A percentile compares a stretch with the other conserved stretches of the same genome.
Conservation (phyloP, 129 eudicot species). For the Smallanthus sonchifolius region DNA sequence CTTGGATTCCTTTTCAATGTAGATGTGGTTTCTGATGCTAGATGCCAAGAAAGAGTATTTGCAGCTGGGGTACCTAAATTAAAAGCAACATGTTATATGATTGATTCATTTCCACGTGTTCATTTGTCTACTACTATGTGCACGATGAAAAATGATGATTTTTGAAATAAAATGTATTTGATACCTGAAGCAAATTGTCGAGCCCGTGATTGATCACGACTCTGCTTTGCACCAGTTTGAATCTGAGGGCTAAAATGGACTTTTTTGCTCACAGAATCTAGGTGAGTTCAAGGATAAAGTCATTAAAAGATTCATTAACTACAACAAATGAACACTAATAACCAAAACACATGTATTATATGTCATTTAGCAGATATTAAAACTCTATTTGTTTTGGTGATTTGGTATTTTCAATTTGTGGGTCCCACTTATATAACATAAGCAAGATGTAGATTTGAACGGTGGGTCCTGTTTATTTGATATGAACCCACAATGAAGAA, state of each 20-base stretch:
- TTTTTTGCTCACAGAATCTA: slow-evolving; percentile 84
- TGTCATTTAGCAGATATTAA: too few species aligned
- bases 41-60: slow-evolving; percentile 92
- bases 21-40: slow-evolving; percentile 79
- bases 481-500: too few species aligned
- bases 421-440: too few species aligned
- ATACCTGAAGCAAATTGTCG: slow-evolving; percentile 71
- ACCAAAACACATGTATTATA: too few species aligned
- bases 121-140: not conserved
- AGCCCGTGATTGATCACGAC: slow-evolving; percentile 47
- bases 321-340: too few species aligned
- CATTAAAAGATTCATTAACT: not conserved
- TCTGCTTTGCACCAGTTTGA: slow-evolving; percentile 54
- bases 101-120: not conserved
- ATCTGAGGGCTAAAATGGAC: slow-evolving; percentile 81
- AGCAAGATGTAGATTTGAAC: too few species aligned
- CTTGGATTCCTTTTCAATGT: slow-evolving; percentile 55
- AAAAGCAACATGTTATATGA: not conserved
- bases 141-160: not conserved
- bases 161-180: slow-evolving; percentile 6
- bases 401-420: too few species aligned
- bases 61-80: slow-evolving; percentile 66
- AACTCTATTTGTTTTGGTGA: too few species aligned
- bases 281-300: slow-evolving; percentile 12
- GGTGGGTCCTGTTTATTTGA: too few species aligned